These are phyloP conservation scores for Mycocentrospora acerina DNA, from an alignment of 2,329 filamentous ascomycete genomes.

Conservation along the genomic window DNA sequence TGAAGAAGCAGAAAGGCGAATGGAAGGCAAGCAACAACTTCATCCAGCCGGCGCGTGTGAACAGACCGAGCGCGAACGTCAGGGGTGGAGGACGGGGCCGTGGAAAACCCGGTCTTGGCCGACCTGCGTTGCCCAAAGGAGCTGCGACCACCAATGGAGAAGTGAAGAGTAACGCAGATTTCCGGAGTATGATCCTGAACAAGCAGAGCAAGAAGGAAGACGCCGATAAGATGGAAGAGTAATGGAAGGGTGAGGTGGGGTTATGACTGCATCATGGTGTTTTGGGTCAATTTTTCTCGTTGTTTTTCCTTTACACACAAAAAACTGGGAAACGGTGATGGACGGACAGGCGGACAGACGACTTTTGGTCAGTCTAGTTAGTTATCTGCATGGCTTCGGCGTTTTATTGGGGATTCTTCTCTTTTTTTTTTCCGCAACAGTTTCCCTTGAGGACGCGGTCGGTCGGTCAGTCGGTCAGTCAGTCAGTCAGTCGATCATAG, in stretches of 20 bases:
- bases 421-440: too few relatives aligned
- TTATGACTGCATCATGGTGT: slow-evolving; percentile 6
- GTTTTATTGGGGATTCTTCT: too few relatives aligned
- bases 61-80: slow-evolving; percentile 28
- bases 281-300: background rate
- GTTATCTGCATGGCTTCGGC: too few relatives aligned
- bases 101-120: slow-evolving; percentile 31
- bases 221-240: slow-evolving; percentile 27
- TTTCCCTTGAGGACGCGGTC: too few relatives aligned
- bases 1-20: slow-evolving; percentile 40
- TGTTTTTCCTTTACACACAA: too few relatives aligned
- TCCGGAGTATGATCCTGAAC: slow-evolving; percentile 56
- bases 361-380: too few relatives aligned
- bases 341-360: too few relatives aligned
- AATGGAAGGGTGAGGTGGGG: slow-evolving; percentile 14
- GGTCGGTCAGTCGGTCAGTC: too few relatives aligned
- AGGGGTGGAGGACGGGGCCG: slow-evolving; percentile 28
- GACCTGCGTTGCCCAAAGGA: slow-evolving; percentile 25
- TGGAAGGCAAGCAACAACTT: slow-evolving; percentile 43
- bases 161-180: slow-evolving; percentile 60
- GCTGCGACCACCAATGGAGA: slow-evolving; percentile 16
- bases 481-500: too few relatives aligned
- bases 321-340: too few relatives aligned
- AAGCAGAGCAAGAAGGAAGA: slow-evolving; percentile 29
- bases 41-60: slow-evolving; percentile 29